Percentiles rank a stretch among this genome's conserved stretches.
Evolutionary conservation across 768 basidiomycete species (phyloP).

Genomic region (Baorangia bicolor): DNA sequence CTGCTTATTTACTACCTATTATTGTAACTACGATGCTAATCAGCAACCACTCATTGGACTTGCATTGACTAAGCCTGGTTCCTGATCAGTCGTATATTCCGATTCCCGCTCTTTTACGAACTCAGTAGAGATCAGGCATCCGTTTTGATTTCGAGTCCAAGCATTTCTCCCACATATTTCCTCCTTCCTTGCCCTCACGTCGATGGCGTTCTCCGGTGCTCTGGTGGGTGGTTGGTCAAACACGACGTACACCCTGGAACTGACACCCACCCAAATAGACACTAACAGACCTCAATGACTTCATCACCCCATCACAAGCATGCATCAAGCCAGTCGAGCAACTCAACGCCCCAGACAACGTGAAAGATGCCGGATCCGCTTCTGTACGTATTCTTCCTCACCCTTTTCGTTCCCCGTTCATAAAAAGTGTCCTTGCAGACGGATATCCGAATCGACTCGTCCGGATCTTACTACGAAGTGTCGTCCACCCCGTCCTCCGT

Average conservation of each 20-base stretch:
- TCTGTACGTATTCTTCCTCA: slow-evolving; percentile 33
- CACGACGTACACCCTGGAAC: not conserved
- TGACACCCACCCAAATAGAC: slow-evolving; percentile 48
- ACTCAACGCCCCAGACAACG: slow-evolving; percentile 41
- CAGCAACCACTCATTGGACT: no score
- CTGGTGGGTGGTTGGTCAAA: slow-evolving; percentile 47
- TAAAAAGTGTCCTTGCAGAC: slow-evolving; percentile 51
- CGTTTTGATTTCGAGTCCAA: not conserved
- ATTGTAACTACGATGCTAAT: no score
- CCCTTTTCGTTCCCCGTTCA: not conserved
- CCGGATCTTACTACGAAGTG: slow-evolving; percentile 88
- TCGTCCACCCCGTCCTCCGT: slow-evolving; percentile 32
- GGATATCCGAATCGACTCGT: slow-evolving; percentile 85
- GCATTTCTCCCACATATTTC: not conserved
- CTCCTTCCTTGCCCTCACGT: not conserved
- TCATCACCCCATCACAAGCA: slow-evolving; percentile 92
- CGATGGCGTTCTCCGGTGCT: slow-evolving; percentile 87
- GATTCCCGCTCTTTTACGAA: not conserved
- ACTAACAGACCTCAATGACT: slow-evolving; percentile 94
- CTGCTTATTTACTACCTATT: not conserved
- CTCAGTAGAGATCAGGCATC: not conserved
- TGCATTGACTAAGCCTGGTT: not conserved
- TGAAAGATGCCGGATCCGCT: slow-evolving; percentile 41
- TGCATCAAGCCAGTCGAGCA: slow-evolving; percentile 94
- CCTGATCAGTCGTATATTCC: no score